Percentiles rank a stretch among this genome's conserved stretches.
Evolutionary conservation across 306 rosid species (phyloP).

Genomic region (Acacia confusa): DNA sequence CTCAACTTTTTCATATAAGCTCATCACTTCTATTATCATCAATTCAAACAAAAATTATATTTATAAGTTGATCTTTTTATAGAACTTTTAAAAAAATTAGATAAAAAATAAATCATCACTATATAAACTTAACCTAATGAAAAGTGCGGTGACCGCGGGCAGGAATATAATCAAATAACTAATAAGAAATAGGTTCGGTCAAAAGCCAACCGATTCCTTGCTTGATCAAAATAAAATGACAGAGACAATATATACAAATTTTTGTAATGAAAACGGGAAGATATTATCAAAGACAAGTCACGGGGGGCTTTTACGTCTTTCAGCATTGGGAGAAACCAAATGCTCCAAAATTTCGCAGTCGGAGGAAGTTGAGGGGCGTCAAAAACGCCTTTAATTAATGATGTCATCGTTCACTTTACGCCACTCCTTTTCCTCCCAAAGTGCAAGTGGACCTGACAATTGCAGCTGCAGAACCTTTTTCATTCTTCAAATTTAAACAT

Average conservation of each 20-base stretch:
- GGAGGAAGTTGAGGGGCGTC: background rate
- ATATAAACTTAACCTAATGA: no score
- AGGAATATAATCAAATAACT: no score
- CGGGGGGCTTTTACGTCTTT: background rate
- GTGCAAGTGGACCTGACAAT: conserved; percentile 9
- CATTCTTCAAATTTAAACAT: background rate
- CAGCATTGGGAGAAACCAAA: background rate
- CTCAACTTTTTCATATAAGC: no score
- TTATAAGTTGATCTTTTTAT: no score
- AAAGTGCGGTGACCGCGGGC: background rate
- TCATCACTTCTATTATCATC: no score
- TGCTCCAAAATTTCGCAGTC: background rate
- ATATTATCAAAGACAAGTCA: background rate
- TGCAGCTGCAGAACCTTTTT: conserved; percentile 9
- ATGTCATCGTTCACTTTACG: background rate
- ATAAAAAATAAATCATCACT: no score
- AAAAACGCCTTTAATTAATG: background rate
- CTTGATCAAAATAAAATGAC: background rate
- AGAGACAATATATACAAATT: background rate
- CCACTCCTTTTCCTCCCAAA: background rate
- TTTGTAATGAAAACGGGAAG: background rate
- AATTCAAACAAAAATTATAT: no score
- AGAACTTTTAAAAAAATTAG: no score
- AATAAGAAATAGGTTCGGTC: background rate
- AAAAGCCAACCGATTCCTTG: conserved; percentile 12